Base-by-base conservation (phyloP, 2,329 filamentous ascomycete genomes). In the Tympanopsis confertula region DNA sequence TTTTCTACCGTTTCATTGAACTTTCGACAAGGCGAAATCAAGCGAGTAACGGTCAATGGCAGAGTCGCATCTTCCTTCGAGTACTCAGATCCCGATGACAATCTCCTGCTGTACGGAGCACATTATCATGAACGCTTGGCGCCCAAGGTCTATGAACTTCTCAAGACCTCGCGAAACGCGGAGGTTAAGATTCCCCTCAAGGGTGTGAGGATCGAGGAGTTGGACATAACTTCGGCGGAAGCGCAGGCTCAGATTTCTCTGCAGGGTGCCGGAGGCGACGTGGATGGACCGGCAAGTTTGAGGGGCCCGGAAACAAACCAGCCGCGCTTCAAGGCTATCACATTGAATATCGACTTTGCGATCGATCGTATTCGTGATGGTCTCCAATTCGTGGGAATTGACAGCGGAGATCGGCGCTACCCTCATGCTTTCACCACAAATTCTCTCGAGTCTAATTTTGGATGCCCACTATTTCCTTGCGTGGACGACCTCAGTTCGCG, bases 371-470 rank as follows among this genome's bases (percentile, higher is more conserved):
- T 88, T 37, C 73, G 86, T 35, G 91, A 98, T 55, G 89, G 86
- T 17, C 58, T 96, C 41, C 88, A 95, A 42, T 98, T 95, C 58
- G 85, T 93, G 13, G 88, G 91, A 3, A 73, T 91, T 26, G 78
- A 86, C 33, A 78, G 80, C 40, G 74, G 79, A 37, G 89, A 95
- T 54, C 68, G 69, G 39, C 75, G 88, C 43, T 98, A 88, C 55
- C 87, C 91, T 0, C 89, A 98, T 61, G 79, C 85, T 36, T 98
- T 94, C 56, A 94, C 89, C 1, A 81, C 80, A 29, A 87, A 89
- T 51, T 83, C 81, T 2, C 65, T 82, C 30, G 80, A 84, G 43
- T 77, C 86, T 0, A 87, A 88, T 20, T 80, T 78, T 14, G 80
- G 86, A 1, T 89, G 80, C 35, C 88, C 82, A 47, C 76, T 96